phyloP scores from a whole-genome alignment of 2,329 filamentous ascomycete genomes.

The Scleromitrula shiraiana region DNA sequence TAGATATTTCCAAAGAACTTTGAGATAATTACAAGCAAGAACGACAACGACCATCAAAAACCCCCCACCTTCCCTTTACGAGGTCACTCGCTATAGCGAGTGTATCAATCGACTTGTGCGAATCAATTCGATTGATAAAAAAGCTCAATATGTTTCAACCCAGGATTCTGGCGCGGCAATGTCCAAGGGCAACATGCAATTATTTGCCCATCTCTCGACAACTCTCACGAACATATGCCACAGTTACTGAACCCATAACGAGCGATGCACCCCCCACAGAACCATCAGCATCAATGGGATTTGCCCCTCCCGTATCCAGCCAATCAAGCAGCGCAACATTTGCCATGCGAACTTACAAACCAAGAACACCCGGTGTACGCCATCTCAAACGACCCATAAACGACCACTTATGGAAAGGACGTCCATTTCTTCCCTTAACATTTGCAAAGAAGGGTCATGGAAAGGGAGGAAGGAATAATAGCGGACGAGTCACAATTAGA shows the following conservation, averaged over 20 bases:
- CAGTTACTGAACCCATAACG: constrained; percentile 33
- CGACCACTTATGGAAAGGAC: constrained; percentile 93
- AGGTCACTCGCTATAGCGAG: constrained; percentile 9
- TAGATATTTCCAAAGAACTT: constrained; percentile 6
- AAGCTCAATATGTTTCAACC: constrained; percentile 56
- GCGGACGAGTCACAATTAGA: constrained; percentile 76
- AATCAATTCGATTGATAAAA: constrained; percentile 3
- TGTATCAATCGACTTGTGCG: constrained; percentile 9
- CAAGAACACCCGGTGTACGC: constrained; percentile 82
- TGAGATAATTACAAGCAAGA: constrained; percentile 4
- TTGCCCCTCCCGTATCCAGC: constrained; percentile 38
- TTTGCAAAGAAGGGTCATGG: constrained; percentile 87
- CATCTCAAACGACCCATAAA: constrained; percentile 91
- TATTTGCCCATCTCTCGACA: constrained; percentile 37
- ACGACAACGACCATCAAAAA: constrained; percentile 5
- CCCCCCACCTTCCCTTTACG: not conserved
- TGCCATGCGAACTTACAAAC: constrained; percentile 76
- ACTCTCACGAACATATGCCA: constrained; percentile 45
- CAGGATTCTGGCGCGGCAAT: constrained; percentile 46
- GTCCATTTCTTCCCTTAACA: constrained; percentile 74
- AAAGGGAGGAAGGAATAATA: constrained; percentile 87
- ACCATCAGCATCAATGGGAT: constrained; percentile 32
- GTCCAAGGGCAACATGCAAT: constrained; percentile 37
- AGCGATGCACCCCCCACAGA: constrained; percentile 31
- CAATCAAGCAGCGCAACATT: constrained; percentile 31